Conservation (phyloP, 1,284 basidiomycete species). For the Ceratobasidium sp. region DNA sequence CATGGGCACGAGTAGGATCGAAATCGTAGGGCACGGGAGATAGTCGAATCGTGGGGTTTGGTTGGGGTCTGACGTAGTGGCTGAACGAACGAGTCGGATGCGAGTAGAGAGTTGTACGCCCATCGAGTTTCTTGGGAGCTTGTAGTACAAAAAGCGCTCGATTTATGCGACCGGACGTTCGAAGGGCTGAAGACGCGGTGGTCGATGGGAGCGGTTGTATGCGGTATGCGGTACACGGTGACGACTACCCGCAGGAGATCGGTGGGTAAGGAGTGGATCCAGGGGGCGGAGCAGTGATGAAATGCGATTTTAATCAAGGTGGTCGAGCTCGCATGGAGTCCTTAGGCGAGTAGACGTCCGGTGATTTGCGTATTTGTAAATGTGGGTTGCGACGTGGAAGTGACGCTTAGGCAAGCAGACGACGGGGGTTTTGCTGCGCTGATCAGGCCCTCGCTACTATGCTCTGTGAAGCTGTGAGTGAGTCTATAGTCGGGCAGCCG, state of each 20-base stretch:
- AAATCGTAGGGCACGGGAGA: no score
- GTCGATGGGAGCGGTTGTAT: constrained; percentile 11
- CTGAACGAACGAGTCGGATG: no score
- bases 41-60: no score
- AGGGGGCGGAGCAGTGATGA: no score
- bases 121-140: neutral
- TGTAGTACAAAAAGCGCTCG: constrained; percentile 5
- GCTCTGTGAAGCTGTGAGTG: no score
- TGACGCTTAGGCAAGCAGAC: constrained; percentile 17
- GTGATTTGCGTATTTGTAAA: no score
- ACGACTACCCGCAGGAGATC: neutral
- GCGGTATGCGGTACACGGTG: no score
- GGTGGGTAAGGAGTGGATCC: constrained; percentile 9
- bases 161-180: constrained; percentile 21
- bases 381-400: no score
- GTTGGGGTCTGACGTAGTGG: no score
- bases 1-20: no score
- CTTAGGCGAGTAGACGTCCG: neutral
- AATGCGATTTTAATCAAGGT: constrained; percentile 9
- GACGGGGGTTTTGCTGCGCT: constrained; percentile 10
- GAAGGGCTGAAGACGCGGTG: constrained; percentile 8
- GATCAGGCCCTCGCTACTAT: no score
- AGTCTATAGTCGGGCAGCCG: no score
- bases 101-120: neutral
- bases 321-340: neutral